Conservation (phyloP, 2,329 filamentous ascomycete genomes). For the Dactylellina parvicollis region DNA sequence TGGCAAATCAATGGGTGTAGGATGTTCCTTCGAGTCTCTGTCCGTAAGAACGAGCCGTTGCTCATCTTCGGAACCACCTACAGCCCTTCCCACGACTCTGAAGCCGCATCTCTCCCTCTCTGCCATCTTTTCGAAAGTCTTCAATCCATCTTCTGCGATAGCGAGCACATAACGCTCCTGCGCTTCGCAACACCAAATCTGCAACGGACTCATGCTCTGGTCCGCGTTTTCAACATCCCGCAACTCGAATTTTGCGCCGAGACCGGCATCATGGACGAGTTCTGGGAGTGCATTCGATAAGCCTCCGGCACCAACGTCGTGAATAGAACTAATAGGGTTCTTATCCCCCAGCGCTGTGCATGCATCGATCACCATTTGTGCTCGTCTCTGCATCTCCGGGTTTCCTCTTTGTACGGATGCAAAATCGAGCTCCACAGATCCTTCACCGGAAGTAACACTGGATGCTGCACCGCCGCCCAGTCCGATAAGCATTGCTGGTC, state of each 20-base stretch:
- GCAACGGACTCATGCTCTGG: conserved; percentile 88
- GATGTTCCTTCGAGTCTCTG: conserved; percentile 77
- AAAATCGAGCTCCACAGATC: conserved; percentile 91
- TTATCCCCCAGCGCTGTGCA: conserved; percentile 84
- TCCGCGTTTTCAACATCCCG: conserved; percentile 92
- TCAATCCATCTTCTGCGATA: conserved; percentile 81
- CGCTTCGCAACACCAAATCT: conserved; percentile 98
- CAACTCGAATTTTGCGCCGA: conserved; percentile 92
- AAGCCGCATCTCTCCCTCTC: conserved; percentile 89
- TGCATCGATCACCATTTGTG: conserved; percentile 97
- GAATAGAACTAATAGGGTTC: conserved; percentile 95
- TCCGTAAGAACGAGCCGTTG: conserved; percentile 83
- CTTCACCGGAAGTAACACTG: conserved; percentile 86
- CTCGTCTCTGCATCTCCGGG: conserved; percentile 92
- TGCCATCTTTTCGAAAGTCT: conserved; percentile 74
- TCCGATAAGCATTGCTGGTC: conserved; percentile 96
- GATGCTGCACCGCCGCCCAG: conserved; percentile 95
- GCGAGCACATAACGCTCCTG: conserved; percentile 96
- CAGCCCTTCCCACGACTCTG: conserved; percentile 85
- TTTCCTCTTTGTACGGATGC: conserved; percentile 97
- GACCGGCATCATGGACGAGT: conserved; percentile 88
- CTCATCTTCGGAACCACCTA: conserved; percentile 71
- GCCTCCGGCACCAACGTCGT: conserved; percentile 95
- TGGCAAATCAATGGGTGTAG: conserved; percentile 84
- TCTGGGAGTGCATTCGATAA: conserved; percentile 85